Conservation (phyloP, 208 protist genomes). For the Leishmania martiniquensis region DNA sequence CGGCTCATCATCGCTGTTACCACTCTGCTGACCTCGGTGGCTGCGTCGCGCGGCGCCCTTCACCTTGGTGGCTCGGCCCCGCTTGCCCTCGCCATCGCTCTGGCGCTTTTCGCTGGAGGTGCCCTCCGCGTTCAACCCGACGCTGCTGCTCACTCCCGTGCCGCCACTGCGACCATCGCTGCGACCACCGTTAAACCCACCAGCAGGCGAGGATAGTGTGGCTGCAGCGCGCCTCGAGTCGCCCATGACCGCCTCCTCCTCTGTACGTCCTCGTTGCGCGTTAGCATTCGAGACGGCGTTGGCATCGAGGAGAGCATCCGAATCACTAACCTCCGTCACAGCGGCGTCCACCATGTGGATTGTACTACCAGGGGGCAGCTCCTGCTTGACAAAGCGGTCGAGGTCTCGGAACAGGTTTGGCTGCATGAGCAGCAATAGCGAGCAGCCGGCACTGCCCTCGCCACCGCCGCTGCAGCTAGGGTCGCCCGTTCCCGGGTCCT, state of each 20-base stretch:
- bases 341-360: conserved; percentile 80
- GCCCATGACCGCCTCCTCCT: conserved; percentile 1
- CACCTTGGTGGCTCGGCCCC: background rate
- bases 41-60: background rate
- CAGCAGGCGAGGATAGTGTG: background rate
- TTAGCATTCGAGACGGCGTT: conserved; percentile 27
- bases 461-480: conserved; percentile 6
- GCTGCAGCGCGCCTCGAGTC: background rate
- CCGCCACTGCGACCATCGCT: conserved; percentile 8
- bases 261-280: conserved; percentile 8
- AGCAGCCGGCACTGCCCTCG: conserved; percentile 10
- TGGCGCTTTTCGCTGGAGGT: background rate
- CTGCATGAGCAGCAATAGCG: conserved; percentile 66
- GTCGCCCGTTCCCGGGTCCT: conserved; percentile 2
- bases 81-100: background rate
- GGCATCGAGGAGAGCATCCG: conserved; percentile 28
- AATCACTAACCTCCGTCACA: conserved; percentile 54
- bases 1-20: background rate
- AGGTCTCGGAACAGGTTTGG: conserved; percentile 77
- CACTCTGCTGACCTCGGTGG: background rate
- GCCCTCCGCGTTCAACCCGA: conserved; percentile 7
- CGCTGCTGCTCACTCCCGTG: conserved; percentile 13
- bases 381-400: conserved; percentile 73
- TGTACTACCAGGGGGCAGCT: conserved; percentile 59
- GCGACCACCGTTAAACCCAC: background rate